Evolutionary conservation across 306 rosid genomes (phyloP).

Genomic region (Cicer pinnatifidum): DNA sequence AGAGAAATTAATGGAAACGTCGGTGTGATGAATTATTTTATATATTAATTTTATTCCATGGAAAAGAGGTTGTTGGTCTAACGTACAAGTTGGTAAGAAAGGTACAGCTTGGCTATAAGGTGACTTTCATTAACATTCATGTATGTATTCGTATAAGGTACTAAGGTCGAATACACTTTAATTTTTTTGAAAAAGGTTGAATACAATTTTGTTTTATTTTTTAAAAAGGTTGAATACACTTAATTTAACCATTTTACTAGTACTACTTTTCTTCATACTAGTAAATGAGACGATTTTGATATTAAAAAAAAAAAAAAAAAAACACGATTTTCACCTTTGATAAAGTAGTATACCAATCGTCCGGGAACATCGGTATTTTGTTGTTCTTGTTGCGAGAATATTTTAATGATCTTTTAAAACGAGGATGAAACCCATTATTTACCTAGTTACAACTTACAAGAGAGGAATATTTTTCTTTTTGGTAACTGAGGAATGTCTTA

Average conservation of each 20-base stretch:
- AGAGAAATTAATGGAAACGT: conserved; percentile 28
- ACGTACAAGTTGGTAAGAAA: conserved; percentile 49
- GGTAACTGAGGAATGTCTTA: not conserved
- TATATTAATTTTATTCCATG: not conserved
- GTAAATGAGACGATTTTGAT: not conserved
- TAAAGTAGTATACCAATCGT: conserved; percentile 28
- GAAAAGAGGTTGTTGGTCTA: conserved; percentile 33
- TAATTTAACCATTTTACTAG: not conserved
- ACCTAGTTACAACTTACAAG: not conserved
- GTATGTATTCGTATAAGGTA: not conserved
- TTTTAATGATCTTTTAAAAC: not conserved
- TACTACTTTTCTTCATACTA: conserved; percentile 3
- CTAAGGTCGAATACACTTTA: not conserved
- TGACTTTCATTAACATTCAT: conserved; percentile 45
- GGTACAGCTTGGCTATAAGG: conserved; percentile 45
- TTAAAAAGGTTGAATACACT: not conserved
- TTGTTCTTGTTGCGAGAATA: not conserved
- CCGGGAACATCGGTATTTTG: not conserved
- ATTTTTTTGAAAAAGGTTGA: too few relatives aligned
- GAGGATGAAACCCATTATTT: not conserved
- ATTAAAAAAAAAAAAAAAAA: too few relatives aligned
- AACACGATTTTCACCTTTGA: not conserved
- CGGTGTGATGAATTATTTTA: conserved; percentile 34
- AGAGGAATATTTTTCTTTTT: not conserved
- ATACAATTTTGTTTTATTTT: too few relatives aligned